Conservation (phyloP, 2,329 filamentous ascomycete genomes). For the Apiospora hydei region DNA sequence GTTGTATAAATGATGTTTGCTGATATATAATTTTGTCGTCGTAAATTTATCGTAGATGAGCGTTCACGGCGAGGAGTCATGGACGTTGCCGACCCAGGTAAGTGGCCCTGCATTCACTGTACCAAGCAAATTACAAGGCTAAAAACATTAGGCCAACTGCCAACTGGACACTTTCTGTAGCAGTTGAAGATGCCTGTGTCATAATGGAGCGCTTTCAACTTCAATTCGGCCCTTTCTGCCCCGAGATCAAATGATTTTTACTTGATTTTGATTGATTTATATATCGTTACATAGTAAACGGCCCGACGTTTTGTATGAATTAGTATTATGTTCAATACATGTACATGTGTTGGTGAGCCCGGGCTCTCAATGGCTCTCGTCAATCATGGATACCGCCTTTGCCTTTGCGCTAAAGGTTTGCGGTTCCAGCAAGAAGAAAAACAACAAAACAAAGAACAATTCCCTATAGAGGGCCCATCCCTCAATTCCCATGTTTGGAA, state of each 20-base stretch:
- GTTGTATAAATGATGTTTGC: conserved; percentile 35
- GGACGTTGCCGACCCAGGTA: not conserved
- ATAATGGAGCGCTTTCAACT: not conserved
- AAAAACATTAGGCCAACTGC: not conserved
- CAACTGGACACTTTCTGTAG: not conserved
- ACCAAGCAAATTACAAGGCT: not conserved
- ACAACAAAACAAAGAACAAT: not conserved
- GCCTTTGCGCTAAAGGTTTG: conserved; percentile 2
- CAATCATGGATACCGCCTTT: not conserved
- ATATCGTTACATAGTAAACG: conserved; percentile 11
- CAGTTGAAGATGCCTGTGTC: not conserved
- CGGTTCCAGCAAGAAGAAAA: not conserved
- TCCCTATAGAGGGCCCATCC: not conserved
- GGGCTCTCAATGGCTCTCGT: not conserved
- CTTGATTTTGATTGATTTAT: not conserved
- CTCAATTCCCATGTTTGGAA: conserved; percentile 10
- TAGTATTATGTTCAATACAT: conserved; percentile 17
- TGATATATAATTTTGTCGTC: conserved; percentile 1
- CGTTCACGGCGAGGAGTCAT: not conserved
- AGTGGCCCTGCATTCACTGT: not conserved
- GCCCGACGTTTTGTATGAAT: not conserved
- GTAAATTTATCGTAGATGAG: not conserved
- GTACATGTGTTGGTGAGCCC: not conserved
- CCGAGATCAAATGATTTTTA: not conserved
- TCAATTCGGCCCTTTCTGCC: not conserved